phyloP scores from a whole-genome alignment of 1,284 basidiomycete species.

The Rugosomyces carneus region DNA sequence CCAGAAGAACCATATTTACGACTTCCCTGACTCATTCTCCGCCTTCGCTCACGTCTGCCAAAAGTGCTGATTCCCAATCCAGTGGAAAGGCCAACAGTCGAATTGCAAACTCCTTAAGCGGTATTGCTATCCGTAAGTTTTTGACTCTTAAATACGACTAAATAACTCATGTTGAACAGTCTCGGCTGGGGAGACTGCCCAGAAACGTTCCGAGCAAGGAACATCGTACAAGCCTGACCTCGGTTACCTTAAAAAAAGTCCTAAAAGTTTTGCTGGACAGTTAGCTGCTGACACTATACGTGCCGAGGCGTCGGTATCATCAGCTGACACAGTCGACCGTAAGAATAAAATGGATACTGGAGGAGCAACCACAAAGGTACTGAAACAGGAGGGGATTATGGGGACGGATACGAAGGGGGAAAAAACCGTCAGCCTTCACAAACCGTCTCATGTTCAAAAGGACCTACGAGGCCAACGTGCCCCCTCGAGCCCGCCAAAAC shows the following conservation, averaged over 20 bases:
- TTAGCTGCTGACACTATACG: constrained; percentile 6
- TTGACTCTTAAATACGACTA: not conserved
- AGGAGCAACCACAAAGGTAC: no score
- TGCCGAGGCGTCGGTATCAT: not conserved
- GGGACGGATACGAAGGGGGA: not conserved
- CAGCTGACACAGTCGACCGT: not conserved
- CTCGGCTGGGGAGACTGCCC: constrained; percentile 17
- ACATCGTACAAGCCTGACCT: constrained; percentile 16
- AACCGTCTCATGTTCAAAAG: not conserved
- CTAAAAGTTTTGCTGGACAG: constrained; percentile 13
- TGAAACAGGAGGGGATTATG: not conserved
- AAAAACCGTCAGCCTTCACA: not conserved
- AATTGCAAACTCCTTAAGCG: constrained; percentile 26
- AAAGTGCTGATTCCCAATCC: not conserved
- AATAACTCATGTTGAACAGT: constrained; percentile 10
- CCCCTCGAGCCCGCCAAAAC: not conserved
- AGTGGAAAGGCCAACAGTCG: not conserved
- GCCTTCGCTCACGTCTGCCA: constrained; percentile 13
- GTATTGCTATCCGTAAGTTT: constrained; percentile 31
- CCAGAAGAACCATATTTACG: not conserved
- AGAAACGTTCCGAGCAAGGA: constrained; percentile 7
- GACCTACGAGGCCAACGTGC: not conserved
- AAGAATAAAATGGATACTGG: not conserved
- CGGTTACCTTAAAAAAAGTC: constrained; percentile 13
- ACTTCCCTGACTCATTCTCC: not conserved